phyloP scores from a whole-genome alignment of 495 filamentous ascomycete species.

The Neurospora sublineolata region DNA sequence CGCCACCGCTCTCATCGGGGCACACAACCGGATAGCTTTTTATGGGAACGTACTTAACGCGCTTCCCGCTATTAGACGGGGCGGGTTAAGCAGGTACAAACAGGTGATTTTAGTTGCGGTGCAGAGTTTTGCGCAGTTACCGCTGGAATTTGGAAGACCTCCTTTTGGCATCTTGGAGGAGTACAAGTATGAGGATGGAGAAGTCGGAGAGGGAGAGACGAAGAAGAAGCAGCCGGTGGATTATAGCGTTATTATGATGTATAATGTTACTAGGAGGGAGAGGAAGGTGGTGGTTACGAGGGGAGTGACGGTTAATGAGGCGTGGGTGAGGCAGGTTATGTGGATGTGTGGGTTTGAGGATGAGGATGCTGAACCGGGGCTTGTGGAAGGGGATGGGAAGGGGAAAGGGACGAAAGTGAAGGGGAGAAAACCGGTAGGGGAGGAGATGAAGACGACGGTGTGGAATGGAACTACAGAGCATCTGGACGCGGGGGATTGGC shows the following conservation, averaged over 20 bases:
- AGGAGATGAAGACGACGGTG: constrained; percentile 2
- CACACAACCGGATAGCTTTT: constrained; percentile 5
- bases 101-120: constrained; percentile 7
- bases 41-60: not conserved
- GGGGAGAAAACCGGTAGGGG: constrained; percentile 10
- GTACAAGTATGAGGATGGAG: too few species aligned
- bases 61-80: not conserved
- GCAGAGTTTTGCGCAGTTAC: constrained; percentile 9
- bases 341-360: constrained; percentile 10
- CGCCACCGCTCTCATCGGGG: constrained; percentile 4
- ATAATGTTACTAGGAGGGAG: constrained; percentile 1
- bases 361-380: not conserved
- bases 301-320: constrained; percentile 9
- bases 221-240: constrained; percentile 2
- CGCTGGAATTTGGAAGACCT: not conserved
- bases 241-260: constrained; percentile 10
- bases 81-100: not conserved
- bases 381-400: not conserved
- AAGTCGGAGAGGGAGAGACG: too few species aligned
- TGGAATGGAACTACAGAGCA: not conserved
- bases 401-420: not conserved
- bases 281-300: not conserved
- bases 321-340: constrained; percentile 2
- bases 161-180: too few species aligned
- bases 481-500: constrained; percentile 13